Base-by-base conservation (phyloP, 768 basidiomycete species). In the Leccinum ochraceum region DNA sequence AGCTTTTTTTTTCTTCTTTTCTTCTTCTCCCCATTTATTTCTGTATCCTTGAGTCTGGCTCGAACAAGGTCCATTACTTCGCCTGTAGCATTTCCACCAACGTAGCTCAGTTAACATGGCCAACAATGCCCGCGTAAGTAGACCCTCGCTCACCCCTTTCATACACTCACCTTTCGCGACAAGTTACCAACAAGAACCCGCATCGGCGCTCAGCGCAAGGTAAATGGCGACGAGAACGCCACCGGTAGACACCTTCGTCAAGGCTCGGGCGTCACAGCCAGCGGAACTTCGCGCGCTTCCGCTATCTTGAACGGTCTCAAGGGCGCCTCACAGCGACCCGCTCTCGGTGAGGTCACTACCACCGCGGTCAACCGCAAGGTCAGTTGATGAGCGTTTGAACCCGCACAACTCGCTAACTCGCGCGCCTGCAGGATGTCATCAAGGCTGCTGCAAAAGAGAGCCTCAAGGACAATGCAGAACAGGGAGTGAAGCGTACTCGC, bases 351-450 rank as follows among this genome's bases (percentile, higher is more conserved):
- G 76, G 92, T 95, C 39, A 89, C 89, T 50, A 87, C 83, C 54
- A 83, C 84, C 62, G 86, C 88, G 58, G 84, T 91, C 55, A 92
- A 91, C 74, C 84, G 86, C 72, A 92, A 89, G 79, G 90, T 89
- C 69, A 64, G 83, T 71, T 17, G 58, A 53, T 53, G 36, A 17
- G 39, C 3, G 13, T 55, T 37, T n/a, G 34, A 55, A 26, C 54
- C n/a, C 30, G 28, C 42, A 16, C 26, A 48, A 28, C 4, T 62
- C n/a, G n/a, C 61, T 63, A 28, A 58, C 39, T 20, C 46, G 52
- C 49, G 16, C 13, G 42, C 22, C 32, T 37, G 46, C 56, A 70
- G 67, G 74, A 79, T 44, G 75, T 71, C 62, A 71, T 69, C 72
- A 86, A 86, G 71, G 68, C 78, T 59, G 73, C 74, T 48, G 85